These are phyloP conservation scores for Phyllosticta citribraziliensis DNA, from an alignment of 2,329 filamentous ascomycete genomes.

Conservation along the genomic window DNA sequence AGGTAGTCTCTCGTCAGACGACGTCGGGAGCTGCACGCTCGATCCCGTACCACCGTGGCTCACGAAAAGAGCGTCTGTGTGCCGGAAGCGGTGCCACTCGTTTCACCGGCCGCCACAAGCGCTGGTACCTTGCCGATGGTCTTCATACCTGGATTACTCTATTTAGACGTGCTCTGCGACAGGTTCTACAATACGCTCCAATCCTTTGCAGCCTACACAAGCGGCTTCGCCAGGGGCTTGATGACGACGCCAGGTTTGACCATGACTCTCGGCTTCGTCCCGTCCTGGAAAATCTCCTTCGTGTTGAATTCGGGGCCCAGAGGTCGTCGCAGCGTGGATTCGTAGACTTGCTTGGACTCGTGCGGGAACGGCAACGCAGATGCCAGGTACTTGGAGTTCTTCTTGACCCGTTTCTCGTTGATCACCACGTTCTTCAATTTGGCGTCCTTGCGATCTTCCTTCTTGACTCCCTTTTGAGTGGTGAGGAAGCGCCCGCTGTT, in stretches of 20 bases:
- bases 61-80: neutral
- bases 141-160: conserved; percentile 5
- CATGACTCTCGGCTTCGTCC: conserved; percentile 79
- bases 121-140: neutral
- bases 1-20: neutral
- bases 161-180: conserved; percentile 8
- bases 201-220: conserved; percentile 30
- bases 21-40: neutral
- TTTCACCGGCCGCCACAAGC: neutral
- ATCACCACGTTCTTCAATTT: conserved; percentile 81
- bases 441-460: conserved; percentile 67
- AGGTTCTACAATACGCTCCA: conserved; percentile 3
- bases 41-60: conserved; percentile 1
- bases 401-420: conserved; percentile 81
- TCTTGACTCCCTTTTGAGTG: conserved; percentile 61
- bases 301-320: conserved; percentile 93
- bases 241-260: conserved; percentile 85
- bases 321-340: conserved; percentile 74
- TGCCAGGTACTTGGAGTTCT: conserved; percentile 85
- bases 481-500: conserved; percentile 43
- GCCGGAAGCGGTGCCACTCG: neutral
- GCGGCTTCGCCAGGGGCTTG: conserved; percentile 73
- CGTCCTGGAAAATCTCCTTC: conserved; percentile 87
- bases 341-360: conserved; percentile 80
- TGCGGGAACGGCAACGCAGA: conserved; percentile 79